Evolutionary conservation across 1,139 yeast species (phyloP), one percentile per base, ranked within the genome.

Genomic region (Debaryomyces sp.): DNA sequence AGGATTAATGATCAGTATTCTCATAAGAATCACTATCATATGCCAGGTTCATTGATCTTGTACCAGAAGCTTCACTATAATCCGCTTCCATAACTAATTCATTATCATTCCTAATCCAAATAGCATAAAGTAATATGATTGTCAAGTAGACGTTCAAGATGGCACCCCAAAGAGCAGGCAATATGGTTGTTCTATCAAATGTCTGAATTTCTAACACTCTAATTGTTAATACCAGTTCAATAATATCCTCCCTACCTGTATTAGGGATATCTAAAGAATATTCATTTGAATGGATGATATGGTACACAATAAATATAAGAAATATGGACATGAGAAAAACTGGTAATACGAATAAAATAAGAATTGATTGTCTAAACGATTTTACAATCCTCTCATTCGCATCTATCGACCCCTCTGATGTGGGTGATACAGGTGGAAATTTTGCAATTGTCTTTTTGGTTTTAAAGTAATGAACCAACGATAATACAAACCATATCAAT

Each of bases 61-160:
- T n/a, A n/a, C n/a, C n/a, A n/a, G 37, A n/a, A n/a, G 35, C 22
- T 32, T 30, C 39, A 9, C 8, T 17, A 6, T 32, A 47, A 38
- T 56, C 53, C 8, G 58, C 59, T 43, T 67, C 68, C 40, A 67
- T 54, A 21, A 69, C 55, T 46, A 71, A 54, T 4, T 75, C 77
- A 50, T 65, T 62, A 51, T 71, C 70, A 43, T 64, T 67, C 49
- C 61, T 67, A 27, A 70, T 63, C 77, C 77, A 72, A 45, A 71
- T 61, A 43, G 58, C 62, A 50, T 65, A 72, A n/a, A 72, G 47
- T 6, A 57, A 54, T 4, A 57, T 48, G 23, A 71, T 54, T 24
- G 58, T 50, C 6, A 57, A 29, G 46, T 63, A 60, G 39, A 58
- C 52, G 34, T 53, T 50, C n/a, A 58, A n/a, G 47, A 52, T 54